Conservation (phyloP, 805 yeast genomes). For the Wickerhamomyces chambardii region DNA sequence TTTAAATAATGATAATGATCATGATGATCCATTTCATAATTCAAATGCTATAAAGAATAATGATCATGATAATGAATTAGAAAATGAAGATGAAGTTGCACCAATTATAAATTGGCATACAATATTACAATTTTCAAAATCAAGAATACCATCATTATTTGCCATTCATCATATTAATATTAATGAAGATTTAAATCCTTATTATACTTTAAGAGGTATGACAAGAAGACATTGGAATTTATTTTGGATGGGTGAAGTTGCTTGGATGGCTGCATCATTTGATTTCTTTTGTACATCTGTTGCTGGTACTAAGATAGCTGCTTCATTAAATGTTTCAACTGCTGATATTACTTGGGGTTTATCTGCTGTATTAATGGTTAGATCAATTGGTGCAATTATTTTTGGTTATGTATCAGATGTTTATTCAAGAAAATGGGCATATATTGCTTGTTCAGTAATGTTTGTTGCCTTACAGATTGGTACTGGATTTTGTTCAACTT, state of each 20-base stretch:
- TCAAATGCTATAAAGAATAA: no score
- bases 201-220: slow-evolving; percentile 29
- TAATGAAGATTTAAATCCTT: slow-evolving; percentile 31
- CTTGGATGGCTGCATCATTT: slow-evolving; percentile 70
- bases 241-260: slow-evolving; percentile 48
- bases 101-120: slow-evolving; percentile 6
- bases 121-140: slow-evolving; percentile 9
- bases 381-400: slow-evolving; percentile 57
- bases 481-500: slow-evolving; percentile 51
- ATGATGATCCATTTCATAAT: not conserved
- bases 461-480: slow-evolving; percentile 51
- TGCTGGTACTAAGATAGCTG: slow-evolving; percentile 45
- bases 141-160: slow-evolving; percentile 17
- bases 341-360: slow-evolving; percentile 64
- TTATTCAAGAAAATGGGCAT: slow-evolving; percentile 55
- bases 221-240: slow-evolving; percentile 40
- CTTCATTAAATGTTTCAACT: slow-evolving; percentile 32
- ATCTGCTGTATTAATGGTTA: slow-evolving; percentile 58
- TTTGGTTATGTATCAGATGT: slow-evolving; percentile 54
- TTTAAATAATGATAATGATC: not conserved
- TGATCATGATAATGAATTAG: not conserved
- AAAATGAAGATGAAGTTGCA: slow-evolving; percentile 1
- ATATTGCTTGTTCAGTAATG: slow-evolving; percentile 37
- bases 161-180: slow-evolving; percentile 13
- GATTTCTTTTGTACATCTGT: slow-evolving; percentile 61